Percentiles rank a stretch among this genome's conserved stretches.
Evolutionary conservation across 495 filamentous ascomycete genomes (phyloP).

Genomic region (Podospora tetraspora): DNA sequence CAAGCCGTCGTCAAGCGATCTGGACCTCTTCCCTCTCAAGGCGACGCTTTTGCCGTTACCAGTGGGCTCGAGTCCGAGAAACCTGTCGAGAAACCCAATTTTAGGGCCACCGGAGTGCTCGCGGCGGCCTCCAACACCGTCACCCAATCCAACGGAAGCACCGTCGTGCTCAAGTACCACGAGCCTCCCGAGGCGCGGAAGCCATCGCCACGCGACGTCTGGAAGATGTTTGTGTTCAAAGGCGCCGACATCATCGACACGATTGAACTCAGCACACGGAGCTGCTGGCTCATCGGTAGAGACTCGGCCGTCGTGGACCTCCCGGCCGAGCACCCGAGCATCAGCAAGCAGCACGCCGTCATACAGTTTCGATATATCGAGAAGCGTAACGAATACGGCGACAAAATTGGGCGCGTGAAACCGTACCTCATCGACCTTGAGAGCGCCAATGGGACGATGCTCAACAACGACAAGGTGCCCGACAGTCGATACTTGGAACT

Average conservation of each 20-base stretch:
- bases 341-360: conserved; percentile 91
- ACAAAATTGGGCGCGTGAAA: conserved; percentile 72
- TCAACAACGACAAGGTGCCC: conserved; percentile 72
- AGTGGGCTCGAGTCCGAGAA: conserved; percentile 46
- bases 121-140: conserved; percentile 87
- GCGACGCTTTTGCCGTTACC: conserved; percentile 58
- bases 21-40: conserved; percentile 65
- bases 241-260: conserved; percentile 72
- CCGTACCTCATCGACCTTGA: conserved; percentile 92
- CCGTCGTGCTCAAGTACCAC: conserved; percentile 86
- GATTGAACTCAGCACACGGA: conserved; percentile 65
- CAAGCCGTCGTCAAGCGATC: conserved; percentile 34
- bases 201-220: conserved; percentile 67
- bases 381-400: conserved; percentile 79
- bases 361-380: conserved; percentile 85
- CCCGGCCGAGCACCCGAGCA: conserved; percentile 80
- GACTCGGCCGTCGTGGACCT: conserved; percentile 78
- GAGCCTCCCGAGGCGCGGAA: conserved; percentile 92
- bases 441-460: conserved; percentile 81
- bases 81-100: conserved; percentile 87
- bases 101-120: conserved; percentile 69
- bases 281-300: conserved; percentile 86
- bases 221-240: conserved; percentile 94
- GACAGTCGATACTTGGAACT: conserved; percentile 78
- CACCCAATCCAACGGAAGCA: conserved; percentile 55